These are phyloP conservation scores for Serendipita sp. DNA, from an alignment of 768 basidiomycete species.

Conservation along the genomic window DNA sequence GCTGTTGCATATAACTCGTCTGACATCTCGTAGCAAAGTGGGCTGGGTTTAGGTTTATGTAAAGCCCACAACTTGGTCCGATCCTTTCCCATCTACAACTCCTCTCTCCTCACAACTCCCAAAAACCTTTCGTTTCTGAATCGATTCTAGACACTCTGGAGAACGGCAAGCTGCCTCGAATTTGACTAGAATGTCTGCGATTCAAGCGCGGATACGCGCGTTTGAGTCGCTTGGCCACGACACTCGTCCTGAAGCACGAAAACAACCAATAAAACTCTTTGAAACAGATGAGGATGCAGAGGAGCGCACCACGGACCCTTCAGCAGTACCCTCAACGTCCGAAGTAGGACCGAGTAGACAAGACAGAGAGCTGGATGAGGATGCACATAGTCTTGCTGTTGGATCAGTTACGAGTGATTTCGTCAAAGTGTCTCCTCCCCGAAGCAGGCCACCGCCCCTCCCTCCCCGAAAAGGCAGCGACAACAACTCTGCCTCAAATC, in stretches of 20 bases:
- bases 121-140: too few species aligned
- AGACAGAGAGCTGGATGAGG: background rate
- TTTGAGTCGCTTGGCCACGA: conserved; percentile 3
- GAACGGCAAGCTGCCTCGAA: too few species aligned
- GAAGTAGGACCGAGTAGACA: background rate
- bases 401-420: conserved; percentile 3
- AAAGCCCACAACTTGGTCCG: too few species aligned
- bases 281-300: background rate
- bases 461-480: background rate
- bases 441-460: background rate
- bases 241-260: background rate
- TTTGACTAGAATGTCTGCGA: background rate
- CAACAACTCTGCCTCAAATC: background rate
- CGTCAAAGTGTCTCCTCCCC: background rate
- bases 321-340: background rate
- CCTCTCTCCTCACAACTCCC: background rate
- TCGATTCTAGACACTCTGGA: too few species aligned
- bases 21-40: background rate
- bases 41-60: background rate
- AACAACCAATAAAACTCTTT: background rate
- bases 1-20: conserved; percentile 64
- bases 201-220: conserved; percentile 1
- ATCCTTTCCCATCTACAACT: too few species aligned
- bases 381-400: conserved; percentile 2
- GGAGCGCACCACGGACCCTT: background rate